Evolutionary conservation across 208 protist genomes (phyloP).

Genomic region (Trypanosoma brucei): DNA sequence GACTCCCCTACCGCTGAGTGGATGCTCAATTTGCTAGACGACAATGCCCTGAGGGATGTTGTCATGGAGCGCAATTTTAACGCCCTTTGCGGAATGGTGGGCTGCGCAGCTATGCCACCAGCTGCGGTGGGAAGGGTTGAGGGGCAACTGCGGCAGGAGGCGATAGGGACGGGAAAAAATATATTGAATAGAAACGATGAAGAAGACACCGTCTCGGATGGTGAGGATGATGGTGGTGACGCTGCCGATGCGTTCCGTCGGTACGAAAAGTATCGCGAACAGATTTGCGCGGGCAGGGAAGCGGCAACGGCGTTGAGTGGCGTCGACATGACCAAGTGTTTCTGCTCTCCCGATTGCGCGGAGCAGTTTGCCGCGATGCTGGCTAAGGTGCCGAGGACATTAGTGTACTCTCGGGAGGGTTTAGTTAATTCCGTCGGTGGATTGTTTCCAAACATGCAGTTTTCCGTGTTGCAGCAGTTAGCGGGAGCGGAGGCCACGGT

Average conservation of each 20-base stretch:
- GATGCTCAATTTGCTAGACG: constrained; percentile 68
- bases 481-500: constrained; percentile 39
- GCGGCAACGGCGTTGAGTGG: constrained; percentile 15
- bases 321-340: constrained; percentile 40
- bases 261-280: constrained; percentile 34
- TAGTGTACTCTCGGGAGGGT: constrained; percentile 32
- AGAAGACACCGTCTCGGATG: neutral
- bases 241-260: constrained; percentile 54
- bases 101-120: constrained; percentile 41
- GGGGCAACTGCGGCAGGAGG: neutral
- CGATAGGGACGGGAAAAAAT: neutral
- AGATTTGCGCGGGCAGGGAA: constrained; percentile 18
- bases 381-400: constrained; percentile 18
- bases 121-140: neutral
- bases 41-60: constrained; percentile 43
- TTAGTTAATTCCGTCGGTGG: constrained; percentile 39
- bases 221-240: constrained; percentile 50
- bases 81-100: constrained; percentile 52
- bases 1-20: constrained; percentile 24
- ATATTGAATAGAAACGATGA: constrained; percentile 11
- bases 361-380: constrained; percentile 33
- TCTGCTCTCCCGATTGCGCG: constrained; percentile 61
- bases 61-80: constrained; percentile 65
- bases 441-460: constrained; percentile 61
- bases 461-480: constrained; percentile 41